A percentile compares a stretch with the other conserved stretches of the same genome.
phyloP scores from a whole-genome alignment of 2,329 filamentous ascomycete species.

The Paraphoma chrysanthemicola region DNA sequence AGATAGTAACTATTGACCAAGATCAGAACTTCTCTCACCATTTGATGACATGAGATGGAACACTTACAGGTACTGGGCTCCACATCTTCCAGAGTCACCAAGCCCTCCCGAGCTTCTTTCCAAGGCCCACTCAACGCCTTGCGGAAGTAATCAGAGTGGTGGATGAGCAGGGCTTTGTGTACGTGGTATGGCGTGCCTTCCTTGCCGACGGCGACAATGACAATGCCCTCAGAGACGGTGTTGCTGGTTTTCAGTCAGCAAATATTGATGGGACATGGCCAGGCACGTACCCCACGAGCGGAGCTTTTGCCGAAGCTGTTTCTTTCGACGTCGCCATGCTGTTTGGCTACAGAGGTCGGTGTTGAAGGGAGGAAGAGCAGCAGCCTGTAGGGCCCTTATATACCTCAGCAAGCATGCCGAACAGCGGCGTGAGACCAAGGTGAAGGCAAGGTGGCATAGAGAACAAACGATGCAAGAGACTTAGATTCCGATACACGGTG shows the following conservation, averaged over 20 bases:
- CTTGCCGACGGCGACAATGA: slow-evolving; percentile 11
- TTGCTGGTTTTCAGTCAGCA: neutral
- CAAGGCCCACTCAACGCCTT: slow-evolving; percentile 16
- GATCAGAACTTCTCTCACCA: neutral
- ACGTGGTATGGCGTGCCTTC: slow-evolving; percentile 9
- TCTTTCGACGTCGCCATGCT: too few species aligned
- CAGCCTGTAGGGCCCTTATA: too few species aligned
- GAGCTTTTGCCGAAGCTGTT: neutral
- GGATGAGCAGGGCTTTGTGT: slow-evolving; percentile 14
- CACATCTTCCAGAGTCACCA: slow-evolving; percentile 6
- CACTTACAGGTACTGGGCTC: neutral
- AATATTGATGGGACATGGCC: neutral
- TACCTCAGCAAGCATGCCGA: too few species aligned
- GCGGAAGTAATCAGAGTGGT: slow-evolving; percentile 21
- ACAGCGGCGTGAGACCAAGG: too few species aligned
- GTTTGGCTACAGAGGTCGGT: too few species aligned
- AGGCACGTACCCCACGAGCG: neutral
- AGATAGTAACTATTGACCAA: neutral
- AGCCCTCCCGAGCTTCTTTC: slow-evolving; percentile 9
- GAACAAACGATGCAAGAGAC: too few species aligned
- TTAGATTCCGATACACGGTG: too few species aligned
- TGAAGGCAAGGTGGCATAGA: too few species aligned
- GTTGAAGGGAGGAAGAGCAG: too few species aligned
- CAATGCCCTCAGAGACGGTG: neutral
- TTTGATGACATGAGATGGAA: neutral